phyloP scores from a whole-genome alignment of 345 rosid genomes.

The Trapa incisa region DNA sequence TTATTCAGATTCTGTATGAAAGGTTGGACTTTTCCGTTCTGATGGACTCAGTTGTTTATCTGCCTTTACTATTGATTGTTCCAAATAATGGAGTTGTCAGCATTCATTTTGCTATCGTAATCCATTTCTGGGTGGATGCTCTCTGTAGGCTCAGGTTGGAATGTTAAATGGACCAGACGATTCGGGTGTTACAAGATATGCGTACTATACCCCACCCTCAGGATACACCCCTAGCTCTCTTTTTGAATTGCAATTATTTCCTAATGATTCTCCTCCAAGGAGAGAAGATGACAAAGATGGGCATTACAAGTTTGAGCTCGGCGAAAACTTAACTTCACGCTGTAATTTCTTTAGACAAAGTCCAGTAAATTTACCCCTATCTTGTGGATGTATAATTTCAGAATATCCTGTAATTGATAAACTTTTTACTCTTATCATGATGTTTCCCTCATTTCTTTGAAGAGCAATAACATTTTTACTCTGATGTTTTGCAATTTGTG shows the following conservation, averaged over 20 bases:
- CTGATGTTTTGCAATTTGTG: background rate
- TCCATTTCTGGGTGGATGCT: slow-evolving; percentile 58
- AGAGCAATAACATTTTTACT: no score
- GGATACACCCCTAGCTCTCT: slow-evolving; percentile 32
- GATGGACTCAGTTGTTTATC: background rate
- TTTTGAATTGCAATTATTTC: slow-evolving; percentile 33
- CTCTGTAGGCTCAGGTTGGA: slow-evolving; percentile 99
- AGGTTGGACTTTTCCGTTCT: background rate
- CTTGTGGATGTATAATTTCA: background rate
- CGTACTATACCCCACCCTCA: slow-evolving; percentile 51
- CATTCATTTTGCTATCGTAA: slow-evolving; percentile 39
- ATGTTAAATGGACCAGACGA: slow-evolving; percentile 80
- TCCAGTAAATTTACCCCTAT: slow-evolving; percentile 3
- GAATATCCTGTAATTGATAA: no score
- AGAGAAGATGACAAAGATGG: slow-evolving; percentile 97
- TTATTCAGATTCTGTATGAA: background rate
- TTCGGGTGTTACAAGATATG: slow-evolving; percentile 77
- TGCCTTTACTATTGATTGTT: background rate
- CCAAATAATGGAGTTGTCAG: slow-evolving; percentile 13
- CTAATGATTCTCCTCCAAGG: slow-evolving; percentile 79
- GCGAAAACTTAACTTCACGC: slow-evolving; percentile 90
- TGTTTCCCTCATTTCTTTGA: no score
- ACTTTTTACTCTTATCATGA: no score
- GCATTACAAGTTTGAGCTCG: slow-evolving; percentile 92
- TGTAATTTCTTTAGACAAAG: slow-evolving; percentile 56